These are phyloP conservation scores for Rubroshorea leprosula DNA, from an alignment of 345 rosid species.

Conservation along the genomic window DNA sequence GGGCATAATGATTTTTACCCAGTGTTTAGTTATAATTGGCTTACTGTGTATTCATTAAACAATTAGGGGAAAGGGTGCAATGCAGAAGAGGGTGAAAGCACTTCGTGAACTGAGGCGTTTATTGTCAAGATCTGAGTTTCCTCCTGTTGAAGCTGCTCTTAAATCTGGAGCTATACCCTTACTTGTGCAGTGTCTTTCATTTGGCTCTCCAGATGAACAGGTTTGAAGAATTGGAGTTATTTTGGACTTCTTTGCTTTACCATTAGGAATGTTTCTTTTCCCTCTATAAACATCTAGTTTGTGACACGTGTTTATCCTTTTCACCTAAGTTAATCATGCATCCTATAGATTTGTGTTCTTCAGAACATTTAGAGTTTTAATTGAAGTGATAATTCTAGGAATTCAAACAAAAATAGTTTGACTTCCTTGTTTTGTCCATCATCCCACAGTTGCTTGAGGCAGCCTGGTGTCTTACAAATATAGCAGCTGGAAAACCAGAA, in stretches of 20 bases:
- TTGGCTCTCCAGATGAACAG: conserved; percentile 94
- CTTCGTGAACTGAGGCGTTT: conserved; percentile 85
- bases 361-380: no score
- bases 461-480: conserved; percentile 97
- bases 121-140: conserved; percentile 73
- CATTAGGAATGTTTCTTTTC: neutral
- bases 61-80: conserved; percentile 75
- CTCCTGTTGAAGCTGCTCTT: conserved; percentile 79
- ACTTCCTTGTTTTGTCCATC: no score
- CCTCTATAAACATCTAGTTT: neutral
- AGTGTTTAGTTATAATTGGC: neutral
- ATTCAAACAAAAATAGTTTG: no score
- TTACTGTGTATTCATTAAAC: neutral
- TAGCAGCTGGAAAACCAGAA: conserved; percentile 92
- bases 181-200: conserved; percentile 85
- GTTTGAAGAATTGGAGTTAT: conserved; percentile 24
- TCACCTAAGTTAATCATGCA: no score
- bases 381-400: no score
- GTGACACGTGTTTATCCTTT: no score
- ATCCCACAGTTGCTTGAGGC: conserved; percentile 80
- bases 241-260: neutral
- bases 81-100: conserved; percentile 76
- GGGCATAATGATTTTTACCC: no score
- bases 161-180: conserved; percentile 75
- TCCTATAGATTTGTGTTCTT: no score